Evolutionary conservation across 768 basidiomycete species (phyloP).

Genomic region (Leccinum arenicola): DNA sequence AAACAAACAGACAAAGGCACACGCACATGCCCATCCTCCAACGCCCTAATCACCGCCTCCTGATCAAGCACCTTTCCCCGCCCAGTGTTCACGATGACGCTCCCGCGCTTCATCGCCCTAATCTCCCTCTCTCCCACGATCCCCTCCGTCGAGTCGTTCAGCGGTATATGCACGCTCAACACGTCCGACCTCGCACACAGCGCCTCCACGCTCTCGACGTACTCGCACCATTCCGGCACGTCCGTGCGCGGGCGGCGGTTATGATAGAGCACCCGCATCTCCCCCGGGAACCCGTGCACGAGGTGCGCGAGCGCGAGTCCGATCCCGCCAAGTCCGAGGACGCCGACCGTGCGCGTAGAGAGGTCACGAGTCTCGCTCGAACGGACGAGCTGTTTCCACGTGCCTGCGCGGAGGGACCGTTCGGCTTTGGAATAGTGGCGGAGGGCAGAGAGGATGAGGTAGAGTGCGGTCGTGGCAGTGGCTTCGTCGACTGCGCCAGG

Average conservation of each 20-base stretch:
- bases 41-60: constrained; percentile 76
- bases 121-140: constrained; percentile 77
- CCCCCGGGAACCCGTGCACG: constrained; percentile 66
- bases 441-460: constrained; percentile 74
- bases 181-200: constrained; percentile 76
- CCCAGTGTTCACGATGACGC: constrained; percentile 83
- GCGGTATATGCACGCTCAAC: constrained; percentile 82
- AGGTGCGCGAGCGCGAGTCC: constrained; percentile 69
- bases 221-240: constrained; percentile 74
- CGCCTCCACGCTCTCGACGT: constrained; percentile 60
- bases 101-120: constrained; percentile 69
- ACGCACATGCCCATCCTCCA: constrained; percentile 86
- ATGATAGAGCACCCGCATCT: constrained; percentile 85
- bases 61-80: constrained; percentile 89
- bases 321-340: constrained; percentile 80
- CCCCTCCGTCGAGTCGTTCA: constrained; percentile 66
- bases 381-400: constrained; percentile 57
- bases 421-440: constrained; percentile 72
- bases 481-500: constrained; percentile 88
- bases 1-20: neutral
- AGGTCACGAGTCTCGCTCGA: constrained; percentile 57
- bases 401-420: constrained; percentile 43
- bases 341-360: constrained; percentile 64
- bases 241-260: constrained; percentile 53
- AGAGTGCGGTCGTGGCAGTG: constrained; percentile 85